These are phyloP conservation scores for Podospora conica DNA, from an alignment of 495 filamentous ascomycete genomes.

Conservation along the genomic window DNA sequence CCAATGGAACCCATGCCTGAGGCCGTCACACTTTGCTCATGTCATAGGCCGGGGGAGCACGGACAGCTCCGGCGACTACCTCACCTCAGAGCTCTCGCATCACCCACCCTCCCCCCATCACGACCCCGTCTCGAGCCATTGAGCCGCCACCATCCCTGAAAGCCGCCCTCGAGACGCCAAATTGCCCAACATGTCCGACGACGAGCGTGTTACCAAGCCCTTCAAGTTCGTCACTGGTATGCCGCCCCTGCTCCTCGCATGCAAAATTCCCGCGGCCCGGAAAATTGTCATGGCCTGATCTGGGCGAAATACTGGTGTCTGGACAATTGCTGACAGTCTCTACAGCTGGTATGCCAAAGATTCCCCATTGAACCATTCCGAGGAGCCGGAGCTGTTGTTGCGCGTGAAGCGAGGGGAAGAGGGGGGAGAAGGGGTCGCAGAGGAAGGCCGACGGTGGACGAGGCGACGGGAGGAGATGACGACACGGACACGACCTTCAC, in stretches of 20 bases:
- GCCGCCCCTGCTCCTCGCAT: slow-evolving; percentile 27
- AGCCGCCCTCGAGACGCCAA: slow-evolving; percentile 17
- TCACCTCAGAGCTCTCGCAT: slow-evolving; percentile 14
- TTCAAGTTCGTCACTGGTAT: slow-evolving; percentile 99
- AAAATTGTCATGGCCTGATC: slow-evolving; percentile 32
- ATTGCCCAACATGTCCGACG: slow-evolving; percentile 70
- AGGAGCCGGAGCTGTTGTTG: slow-evolving; percentile 4
- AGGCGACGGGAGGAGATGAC: neutral
- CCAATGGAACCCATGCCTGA: slow-evolving; percentile 16
- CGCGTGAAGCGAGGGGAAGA: neutral
- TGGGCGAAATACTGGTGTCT: slow-evolving; percentile 7
- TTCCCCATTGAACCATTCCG: slow-evolving; percentile 9
- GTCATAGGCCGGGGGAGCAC: slow-evolving; percentile 7
- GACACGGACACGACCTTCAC: neutral
- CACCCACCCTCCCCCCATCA: slow-evolving; percentile 1
- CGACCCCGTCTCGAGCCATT: slow-evolving; percentile 5
- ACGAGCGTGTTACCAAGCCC: slow-evolving; percentile 91
- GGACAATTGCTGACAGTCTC: slow-evolving; percentile 18
- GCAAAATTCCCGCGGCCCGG: slow-evolving; percentile 28
- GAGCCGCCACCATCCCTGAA: slow-evolving; percentile 13
- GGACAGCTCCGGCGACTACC: slow-evolving; percentile 14
- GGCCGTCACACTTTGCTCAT: slow-evolving; percentile 12
- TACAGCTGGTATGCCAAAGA: slow-evolving; percentile 43
- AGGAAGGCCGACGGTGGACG: neutral
- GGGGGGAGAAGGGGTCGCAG: neutral